Percentiles rank a stretch among this genome's conserved stretches.
Conservation (phyloP, 129 eudicot genomes). For the Flaveria trinervia region DNA sequence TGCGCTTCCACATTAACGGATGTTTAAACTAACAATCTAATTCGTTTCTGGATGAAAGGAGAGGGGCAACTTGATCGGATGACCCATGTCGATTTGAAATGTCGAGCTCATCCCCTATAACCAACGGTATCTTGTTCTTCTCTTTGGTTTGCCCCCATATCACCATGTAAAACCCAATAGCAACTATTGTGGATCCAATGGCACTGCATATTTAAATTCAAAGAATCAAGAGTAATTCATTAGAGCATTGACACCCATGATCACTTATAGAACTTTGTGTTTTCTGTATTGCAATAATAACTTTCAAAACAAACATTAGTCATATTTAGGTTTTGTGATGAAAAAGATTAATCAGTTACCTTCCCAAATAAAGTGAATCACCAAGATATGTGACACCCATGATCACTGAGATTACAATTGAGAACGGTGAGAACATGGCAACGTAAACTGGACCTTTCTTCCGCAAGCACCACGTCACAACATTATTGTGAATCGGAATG, state of each 20-base stretch:
- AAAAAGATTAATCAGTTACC: conserved; percentile 4
- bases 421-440: conserved; percentile 29
- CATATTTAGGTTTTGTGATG: not conserved
- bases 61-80: conserved; percentile 10
- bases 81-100: conserved; percentile 17
- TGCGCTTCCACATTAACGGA: not conserved
- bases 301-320: too few relatives aligned
- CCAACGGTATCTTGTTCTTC: not conserved
- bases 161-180: conserved; percentile 17
- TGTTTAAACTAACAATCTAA: not conserved
- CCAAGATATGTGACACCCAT: conserved; percentile 27
- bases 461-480: conserved; percentile 22
- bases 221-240: not conserved
- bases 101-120: conserved; percentile 15
- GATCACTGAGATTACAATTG: conserved; percentile 15
- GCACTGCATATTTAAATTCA: not conserved
- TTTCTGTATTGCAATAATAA: too few relatives aligned
- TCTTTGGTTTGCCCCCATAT: conserved; percentile 24
- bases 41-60: conserved; percentile 14
- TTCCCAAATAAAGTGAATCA: conserved; percentile 21
- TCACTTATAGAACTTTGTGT: too few relatives aligned
- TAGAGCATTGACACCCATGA: too few relatives aligned
- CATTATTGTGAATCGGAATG: too few relatives aligned
- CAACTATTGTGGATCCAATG: conserved; percentile 13
- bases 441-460: conserved; percentile 33